Evolutionary conservation across 1,139 yeast genomes (phyloP).

Genomic region (Entelexis paramagnoliae): DNA sequence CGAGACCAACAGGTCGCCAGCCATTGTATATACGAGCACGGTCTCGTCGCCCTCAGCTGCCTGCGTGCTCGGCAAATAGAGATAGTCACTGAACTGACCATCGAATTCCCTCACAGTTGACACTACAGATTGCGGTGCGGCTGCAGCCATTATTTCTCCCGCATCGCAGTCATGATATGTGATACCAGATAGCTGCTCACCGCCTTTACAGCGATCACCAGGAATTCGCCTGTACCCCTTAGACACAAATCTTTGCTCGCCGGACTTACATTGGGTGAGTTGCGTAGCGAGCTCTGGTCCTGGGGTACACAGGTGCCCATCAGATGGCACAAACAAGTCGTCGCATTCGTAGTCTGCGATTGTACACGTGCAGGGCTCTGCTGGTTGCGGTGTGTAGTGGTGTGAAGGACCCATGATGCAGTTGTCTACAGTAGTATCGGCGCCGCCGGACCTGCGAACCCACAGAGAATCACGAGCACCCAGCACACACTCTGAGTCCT

Average conservation of each 20-base stretch:
- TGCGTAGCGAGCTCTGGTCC: not conserved
- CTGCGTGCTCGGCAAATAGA: conserved; percentile 39
- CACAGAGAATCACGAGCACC: not conserved
- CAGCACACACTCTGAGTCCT: conserved; percentile 1
- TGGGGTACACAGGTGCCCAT: not conserved
- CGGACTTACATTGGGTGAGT: not conserved
- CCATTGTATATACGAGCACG: conserved; percentile 49
- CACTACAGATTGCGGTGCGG: not conserved
- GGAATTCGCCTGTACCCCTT: conserved; percentile 1
- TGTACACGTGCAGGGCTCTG: not conserved
- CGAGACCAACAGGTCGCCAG: conserved; percentile 49
- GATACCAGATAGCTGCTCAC: not conserved
- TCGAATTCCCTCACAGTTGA: conserved; percentile 25
- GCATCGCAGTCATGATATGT: conserved; percentile 2
- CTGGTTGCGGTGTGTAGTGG: not conserved
- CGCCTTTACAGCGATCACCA: not conserved
- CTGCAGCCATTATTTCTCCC: not conserved
- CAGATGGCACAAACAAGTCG: not conserved
- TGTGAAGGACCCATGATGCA: not conserved
- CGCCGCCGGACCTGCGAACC: not conserved
- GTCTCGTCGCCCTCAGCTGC: conserved; percentile 49
- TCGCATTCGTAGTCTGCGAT: conserved; percentile 3
- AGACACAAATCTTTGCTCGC: not conserved
- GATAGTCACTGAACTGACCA: conserved; percentile 43
- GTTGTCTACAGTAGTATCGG: not conserved